Evolutionary conservation across 257 asterid species (phyloP).

Genomic region (Datura wrightii): DNA sequence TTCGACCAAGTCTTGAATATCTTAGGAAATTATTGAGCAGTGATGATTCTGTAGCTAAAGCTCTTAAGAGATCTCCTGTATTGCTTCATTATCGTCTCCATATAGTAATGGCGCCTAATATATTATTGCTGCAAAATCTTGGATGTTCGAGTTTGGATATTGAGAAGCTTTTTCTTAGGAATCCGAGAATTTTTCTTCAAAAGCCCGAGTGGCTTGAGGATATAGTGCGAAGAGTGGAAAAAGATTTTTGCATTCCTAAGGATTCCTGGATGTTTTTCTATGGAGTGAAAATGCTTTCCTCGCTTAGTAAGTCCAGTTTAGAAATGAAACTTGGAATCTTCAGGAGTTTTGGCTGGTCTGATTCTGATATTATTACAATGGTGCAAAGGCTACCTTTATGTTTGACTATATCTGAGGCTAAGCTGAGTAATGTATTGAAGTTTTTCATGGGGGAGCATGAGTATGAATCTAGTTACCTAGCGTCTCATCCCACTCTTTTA

Average conservation of each 20-base stretch:
- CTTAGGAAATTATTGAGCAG: constrained; percentile 34
- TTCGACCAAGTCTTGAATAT: constrained; percentile 30
- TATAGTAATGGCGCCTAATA: not conserved
- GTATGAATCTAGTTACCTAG: not conserved
- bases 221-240: constrained; percentile 31
- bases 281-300: constrained; percentile 28
- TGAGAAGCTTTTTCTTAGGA: not conserved
- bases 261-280: constrained; percentile 32
- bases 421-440: constrained; percentile 21
- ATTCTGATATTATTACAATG: constrained; percentile 29
- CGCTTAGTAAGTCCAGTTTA: constrained; percentile 15
- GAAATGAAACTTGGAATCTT: constrained; percentile 33
- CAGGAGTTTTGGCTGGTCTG: constrained; percentile 43
- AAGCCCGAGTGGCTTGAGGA: constrained; percentile 29
- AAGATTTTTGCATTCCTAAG: constrained; percentile 37
- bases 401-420: constrained; percentile 25
- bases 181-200: not conserved
- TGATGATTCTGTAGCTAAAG: constrained; percentile 28
- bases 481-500: constrained; percentile 30
- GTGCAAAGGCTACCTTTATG: constrained; percentile 32
- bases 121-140: constrained; percentile 21
- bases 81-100: constrained; percentile 23
- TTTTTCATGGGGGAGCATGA: constrained; percentile 28
- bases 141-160: constrained; percentile 26
- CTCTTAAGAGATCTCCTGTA: constrained; percentile 20